Conservation (phyloP, 441 rosid genomes). For the Adansonia madagascariensis region DNA sequence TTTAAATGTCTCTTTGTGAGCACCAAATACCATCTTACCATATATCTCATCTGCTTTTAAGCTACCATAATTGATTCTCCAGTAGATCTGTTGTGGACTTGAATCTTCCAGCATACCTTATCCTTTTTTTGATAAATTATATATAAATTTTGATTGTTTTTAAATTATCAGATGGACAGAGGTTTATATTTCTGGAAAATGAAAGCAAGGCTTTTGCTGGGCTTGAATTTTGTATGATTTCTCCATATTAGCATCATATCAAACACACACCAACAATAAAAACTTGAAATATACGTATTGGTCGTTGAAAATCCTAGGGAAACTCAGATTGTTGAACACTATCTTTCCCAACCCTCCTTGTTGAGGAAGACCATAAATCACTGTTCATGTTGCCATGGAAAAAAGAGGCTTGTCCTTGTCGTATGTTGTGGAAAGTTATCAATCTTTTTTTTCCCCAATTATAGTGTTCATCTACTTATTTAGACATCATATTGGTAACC, state of each 20-base stretch:
- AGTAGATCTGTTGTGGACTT: neutral
- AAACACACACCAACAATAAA: no score
- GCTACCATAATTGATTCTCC: conserved; percentile 5
- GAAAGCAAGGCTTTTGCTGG: neutral
- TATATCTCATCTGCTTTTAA: neutral
- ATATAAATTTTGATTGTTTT: neutral
- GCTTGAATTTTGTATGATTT: neutral
- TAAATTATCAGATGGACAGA: neutral
- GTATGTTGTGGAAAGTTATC: no score
- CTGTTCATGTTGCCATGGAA: no score
- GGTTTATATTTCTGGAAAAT: no score
- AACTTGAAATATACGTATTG: no score
- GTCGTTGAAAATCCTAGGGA: no score
- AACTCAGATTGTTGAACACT: no score
- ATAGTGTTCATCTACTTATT: neutral
- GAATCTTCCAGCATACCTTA: neutral
- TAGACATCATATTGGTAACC: neutral
- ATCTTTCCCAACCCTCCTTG: no score
- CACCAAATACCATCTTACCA: neutral
- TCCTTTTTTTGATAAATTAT: neutral
- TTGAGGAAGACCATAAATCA: no score
- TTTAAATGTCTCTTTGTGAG: conserved; percentile 1
- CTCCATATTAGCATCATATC: neutral
- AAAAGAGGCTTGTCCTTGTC: no score
- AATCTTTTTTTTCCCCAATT: conserved; percentile 12